Base-by-base conservation (phyloP, 2,329 filamentous ascomycete species). In the Fusarium sp. region DNA sequence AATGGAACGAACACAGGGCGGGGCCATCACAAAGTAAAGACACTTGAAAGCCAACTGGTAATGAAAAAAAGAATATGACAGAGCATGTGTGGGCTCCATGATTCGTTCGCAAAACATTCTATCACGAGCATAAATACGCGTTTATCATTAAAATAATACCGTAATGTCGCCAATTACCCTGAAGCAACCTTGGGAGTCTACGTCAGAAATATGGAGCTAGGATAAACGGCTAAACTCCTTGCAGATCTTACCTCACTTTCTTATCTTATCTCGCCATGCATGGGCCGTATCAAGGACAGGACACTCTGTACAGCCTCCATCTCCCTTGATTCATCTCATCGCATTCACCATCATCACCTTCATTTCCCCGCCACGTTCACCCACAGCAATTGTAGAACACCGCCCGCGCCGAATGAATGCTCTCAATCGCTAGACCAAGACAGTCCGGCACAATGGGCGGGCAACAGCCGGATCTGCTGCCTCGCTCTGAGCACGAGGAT, bases 361-460 rank as follows among this genome's bases (percentile, higher is more conserved):
- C n/a, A 27, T 25, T 19, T 17, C 48, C 22, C 39, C 35, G n/a
- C 32, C 59, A 27, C n/a, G 11, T 30, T 39, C 17, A 25, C 39
- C 4, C 19, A 13, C 13, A 11, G 9, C 10, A 25, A 30, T 19
- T 44, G 4, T 15, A 39, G 1, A 20, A 15, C 41, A 9, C 6
- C 6, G 27, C 1, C 35, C 32, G 56, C 13, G 44, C 46, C 46
- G 64, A 54, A 70, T 71, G 68, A 60, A 65, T 63, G 56, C 67
- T 62, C 55, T 46, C 68, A 51, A 54, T 59, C 60, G 63, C 57
- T 43, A 54, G 67, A 55, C 47, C 53, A 61, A 44, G 67, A 64
- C 54, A 70, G 43, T 50, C 62, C 51, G 56, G 23, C 65, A 69
- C 20, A 14, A 71, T 71, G 66, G 68, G 68, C 20, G 60, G 51